These are phyloP conservation scores for Scheffersomyces insectosa DNA, from an alignment of 1,139 yeast species.

Conservation along the genomic window DNA sequence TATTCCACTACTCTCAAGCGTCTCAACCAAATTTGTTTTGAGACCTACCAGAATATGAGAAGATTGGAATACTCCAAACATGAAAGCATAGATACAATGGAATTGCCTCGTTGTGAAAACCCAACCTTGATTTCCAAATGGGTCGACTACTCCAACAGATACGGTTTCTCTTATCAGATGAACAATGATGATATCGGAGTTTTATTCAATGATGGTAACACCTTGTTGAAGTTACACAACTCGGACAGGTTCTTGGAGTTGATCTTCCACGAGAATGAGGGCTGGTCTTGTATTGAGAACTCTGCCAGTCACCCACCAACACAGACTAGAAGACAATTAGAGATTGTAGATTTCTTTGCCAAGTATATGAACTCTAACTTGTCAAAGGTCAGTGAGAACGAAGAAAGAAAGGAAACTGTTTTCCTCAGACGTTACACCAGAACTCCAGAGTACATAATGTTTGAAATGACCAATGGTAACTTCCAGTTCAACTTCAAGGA, in stretches of 20 bases:
- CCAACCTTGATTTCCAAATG: conserved; percentile 87
- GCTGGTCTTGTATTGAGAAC: conserved; percentile 75
- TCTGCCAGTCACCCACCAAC: conserved; percentile 56
- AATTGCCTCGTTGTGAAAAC: conserved; percentile 52
- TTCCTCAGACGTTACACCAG: conserved; percentile 82
- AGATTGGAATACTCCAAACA: conserved; percentile 38
- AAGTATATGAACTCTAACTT: conserved; percentile 81
- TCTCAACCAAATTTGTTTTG: conserved; percentile 40
- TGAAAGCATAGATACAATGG: conserved; percentile 34
- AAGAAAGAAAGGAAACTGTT: conserved; percentile 60
- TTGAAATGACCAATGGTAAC: conserved; percentile 89
- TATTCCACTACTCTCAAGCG: conserved; percentile 41
- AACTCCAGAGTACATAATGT: conserved; percentile 80
- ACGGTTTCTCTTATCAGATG: conserved; percentile 92
- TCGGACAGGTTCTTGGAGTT: conserved; percentile 63
- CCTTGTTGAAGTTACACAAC: conserved; percentile 69
- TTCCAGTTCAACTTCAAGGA: conserved; percentile 94
- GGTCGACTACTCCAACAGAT: conserved; percentile 97
- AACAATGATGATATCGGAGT: conserved; percentile 94
- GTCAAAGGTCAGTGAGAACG: conserved; percentile 68
- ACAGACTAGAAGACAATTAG: conserved; percentile 68
- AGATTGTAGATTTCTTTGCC: conserved; percentile 81
- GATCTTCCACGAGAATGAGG: conserved; percentile 60
- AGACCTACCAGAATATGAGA: conserved; percentile 45
- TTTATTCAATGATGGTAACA: conserved; percentile 78